These are phyloP conservation scores for Punica granatum DNA, from an alignment of 345 rosid genomes.

Conservation along the genomic window DNA sequence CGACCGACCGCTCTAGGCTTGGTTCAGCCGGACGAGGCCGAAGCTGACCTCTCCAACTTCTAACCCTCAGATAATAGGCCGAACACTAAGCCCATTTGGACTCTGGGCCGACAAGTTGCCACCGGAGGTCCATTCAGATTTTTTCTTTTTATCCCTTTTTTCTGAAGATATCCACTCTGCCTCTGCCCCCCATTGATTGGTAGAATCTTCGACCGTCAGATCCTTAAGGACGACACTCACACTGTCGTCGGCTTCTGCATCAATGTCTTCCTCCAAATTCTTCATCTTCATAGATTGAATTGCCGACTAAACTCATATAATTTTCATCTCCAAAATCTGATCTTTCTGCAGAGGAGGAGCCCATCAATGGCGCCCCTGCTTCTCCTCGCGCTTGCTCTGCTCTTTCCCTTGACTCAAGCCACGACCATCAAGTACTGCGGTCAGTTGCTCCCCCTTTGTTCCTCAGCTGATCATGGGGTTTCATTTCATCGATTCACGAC, in stretches of 20 bases:
- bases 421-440: conserved; percentile 16
- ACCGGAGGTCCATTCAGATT: neutral
- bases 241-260: neutral
- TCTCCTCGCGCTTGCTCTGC: conserved; percentile 10
- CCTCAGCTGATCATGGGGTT: neutral
- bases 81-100: neutral
- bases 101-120: neutral
- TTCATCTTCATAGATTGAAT: neutral
- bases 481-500: no score
- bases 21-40: no score
- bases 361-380: neutral
- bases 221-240: neutral
- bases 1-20: no score
- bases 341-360: neutral
- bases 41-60: neutral
- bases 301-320: no score
- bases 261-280: neutral
- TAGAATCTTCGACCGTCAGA: neutral
- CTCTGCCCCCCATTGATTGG: neutral
- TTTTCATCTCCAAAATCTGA: neutral
- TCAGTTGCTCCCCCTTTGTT: neutral
- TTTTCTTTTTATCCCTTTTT: no score
- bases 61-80: neutral
- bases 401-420: conserved; percentile 3
- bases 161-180: no score